Percentiles rank a stretch among this genome's conserved stretches.
phyloP scores from a whole-genome alignment of 306 rosid species.

The Cucurbita pepo region DNA sequence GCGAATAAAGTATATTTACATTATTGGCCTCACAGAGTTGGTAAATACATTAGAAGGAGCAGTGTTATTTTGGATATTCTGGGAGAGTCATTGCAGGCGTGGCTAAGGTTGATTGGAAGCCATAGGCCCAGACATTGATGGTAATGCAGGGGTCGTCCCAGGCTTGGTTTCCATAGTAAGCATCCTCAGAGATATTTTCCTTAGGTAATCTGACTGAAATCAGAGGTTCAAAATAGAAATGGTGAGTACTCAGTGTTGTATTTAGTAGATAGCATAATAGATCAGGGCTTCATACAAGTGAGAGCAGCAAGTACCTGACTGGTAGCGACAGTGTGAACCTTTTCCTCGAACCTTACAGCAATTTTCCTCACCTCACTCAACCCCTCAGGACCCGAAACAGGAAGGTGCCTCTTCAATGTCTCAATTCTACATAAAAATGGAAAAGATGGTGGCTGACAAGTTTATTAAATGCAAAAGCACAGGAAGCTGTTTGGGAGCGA shows the following conservation, averaged over 20 bases:
- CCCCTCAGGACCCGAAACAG: constrained; percentile 45
- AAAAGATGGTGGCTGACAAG: background rate
- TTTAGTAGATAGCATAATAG: background rate
- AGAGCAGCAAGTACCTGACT: constrained; percentile 35
- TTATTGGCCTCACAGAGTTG: no score
- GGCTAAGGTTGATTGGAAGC: constrained; percentile 38
- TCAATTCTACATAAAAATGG: constrained; percentile 36
- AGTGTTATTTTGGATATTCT: constrained; percentile 45
- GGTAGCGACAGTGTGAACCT: constrained; percentile 40
- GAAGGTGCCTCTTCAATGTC: constrained; percentile 50
- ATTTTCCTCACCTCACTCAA: constrained; percentile 39
- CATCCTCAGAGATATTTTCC: constrained; percentile 32
- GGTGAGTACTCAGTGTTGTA: background rate
- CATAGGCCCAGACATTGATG: constrained; percentile 37
- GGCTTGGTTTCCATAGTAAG: constrained; percentile 56
- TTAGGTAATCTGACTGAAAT: constrained; percentile 22
- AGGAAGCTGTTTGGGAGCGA: background rate
- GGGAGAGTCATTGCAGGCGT: constrained; percentile 55
- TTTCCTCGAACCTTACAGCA: constrained; percentile 75
- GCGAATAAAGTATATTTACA: no score
- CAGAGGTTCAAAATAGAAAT: background rate
- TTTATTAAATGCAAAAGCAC: background rate
- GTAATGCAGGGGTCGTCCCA: constrained; percentile 17
- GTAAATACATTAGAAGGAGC: background rate
- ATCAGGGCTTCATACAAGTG: background rate